Evolutionary conservation across 2,329 filamentous ascomycete species (phyloP), one percentile per base, ranked within the genome.

Genomic region (Scedosporium aurantiacum): DNA sequence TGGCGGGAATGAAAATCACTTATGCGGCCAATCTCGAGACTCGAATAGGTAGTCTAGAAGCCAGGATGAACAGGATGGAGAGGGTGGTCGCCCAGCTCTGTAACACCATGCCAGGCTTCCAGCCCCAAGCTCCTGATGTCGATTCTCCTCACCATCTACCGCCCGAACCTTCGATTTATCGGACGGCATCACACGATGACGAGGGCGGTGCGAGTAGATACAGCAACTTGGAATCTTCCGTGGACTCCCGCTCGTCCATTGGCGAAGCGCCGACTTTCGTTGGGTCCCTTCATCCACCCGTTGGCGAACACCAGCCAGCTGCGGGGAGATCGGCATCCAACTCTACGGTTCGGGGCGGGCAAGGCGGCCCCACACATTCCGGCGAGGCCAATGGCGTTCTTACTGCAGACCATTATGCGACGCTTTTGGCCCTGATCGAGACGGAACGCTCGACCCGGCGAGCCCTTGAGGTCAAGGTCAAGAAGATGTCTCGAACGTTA

Each of bases 1-100:
- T 79, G 71, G 73, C 76, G 0, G 78, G 76, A 28, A 82, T 82
- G 80, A 84, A 80, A 67, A 84, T 84, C 63, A 83, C 82, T 1
- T 76, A 82, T 64, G 79, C 78, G 16, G 78, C 76, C 10, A 79
- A 75, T 65, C 67, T 85, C 8, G 82, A 85, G 66, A 76, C 77
- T 8, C 76, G 83, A 12, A 75, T 86, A 18, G 73, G 72, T 7
- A 70, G 70, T 14, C 71, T 86, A 8, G 84, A 86, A 66, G 70
- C 72, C 4, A 76, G 78, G 4, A 76, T 84, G 66, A 71, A 76
- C 21, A 79, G 76, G 50, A 71, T 86, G 63, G 83, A 86, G 69
- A 76, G 75, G 25, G 73, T 81, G 4, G 76, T 84, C 4, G 73
- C 75, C 61, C 76, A 79, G 67, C 72, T 83, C 2, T 79, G 78